Conservation (phyloP, 768 basidiomycete genomes). For the Pleurotus salmoneostramineus region DNA sequence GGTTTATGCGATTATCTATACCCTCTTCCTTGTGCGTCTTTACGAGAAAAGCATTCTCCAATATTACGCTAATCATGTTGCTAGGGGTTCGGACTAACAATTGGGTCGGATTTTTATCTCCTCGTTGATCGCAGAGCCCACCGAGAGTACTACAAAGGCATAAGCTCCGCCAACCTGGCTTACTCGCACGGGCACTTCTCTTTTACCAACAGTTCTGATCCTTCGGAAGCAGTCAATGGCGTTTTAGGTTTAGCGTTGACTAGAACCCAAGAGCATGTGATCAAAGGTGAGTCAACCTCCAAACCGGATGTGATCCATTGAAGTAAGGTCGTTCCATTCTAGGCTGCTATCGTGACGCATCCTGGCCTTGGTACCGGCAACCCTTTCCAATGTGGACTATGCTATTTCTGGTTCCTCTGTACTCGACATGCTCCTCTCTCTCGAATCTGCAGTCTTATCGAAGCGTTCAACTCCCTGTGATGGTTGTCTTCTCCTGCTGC, state of each 20-base stretch:
- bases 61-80: not conserved
- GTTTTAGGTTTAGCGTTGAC: conserved; percentile 41
- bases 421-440: conserved; percentile 70
- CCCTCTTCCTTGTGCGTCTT: conserved; percentile 62
- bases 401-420: conserved; percentile 72
- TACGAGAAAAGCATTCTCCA: not conserved
- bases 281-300: conserved; percentile 36
- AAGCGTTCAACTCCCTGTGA: conserved; percentile 68
- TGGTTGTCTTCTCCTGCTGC: conserved; percentile 76
- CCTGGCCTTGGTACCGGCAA: conserved; percentile 76
- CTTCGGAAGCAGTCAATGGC: conserved; percentile 32
- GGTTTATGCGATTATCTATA: conserved; percentile 85
- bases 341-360: conserved; percentile 75
- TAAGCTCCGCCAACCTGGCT: conserved; percentile 32
- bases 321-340: conserved; percentile 8
- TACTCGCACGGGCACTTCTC: conserved; percentile 53
- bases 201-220: conserved; percentile 40
- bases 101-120: conserved; percentile 80
- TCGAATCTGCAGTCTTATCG: conserved; percentile 71
- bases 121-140: conserved; percentile 61
- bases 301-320: not conserved
- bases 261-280: conserved; percentile 37
- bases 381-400: conserved; percentile 81
- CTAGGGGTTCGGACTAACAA: conserved; percentile 80
- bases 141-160: conserved; percentile 43